Evolutionary conservation across 2,329 filamentous ascomycete species (phyloP).

Genomic region (Phoma sp.): DNA sequence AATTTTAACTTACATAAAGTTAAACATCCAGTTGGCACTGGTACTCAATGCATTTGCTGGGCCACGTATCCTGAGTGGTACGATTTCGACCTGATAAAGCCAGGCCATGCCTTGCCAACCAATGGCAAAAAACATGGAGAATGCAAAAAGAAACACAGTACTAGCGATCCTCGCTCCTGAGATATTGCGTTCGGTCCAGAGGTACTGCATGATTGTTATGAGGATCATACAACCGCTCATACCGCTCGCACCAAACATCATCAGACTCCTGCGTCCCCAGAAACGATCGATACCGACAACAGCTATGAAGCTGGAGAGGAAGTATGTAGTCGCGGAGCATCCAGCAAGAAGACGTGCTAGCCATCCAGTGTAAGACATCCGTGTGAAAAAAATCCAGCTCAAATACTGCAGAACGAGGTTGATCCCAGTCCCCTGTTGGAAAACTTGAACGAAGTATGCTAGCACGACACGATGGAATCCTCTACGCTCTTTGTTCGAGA

Average conservation of each 20-base stretch:
- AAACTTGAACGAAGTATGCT: conserved; percentile 51
- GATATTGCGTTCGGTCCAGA: conserved; percentile 28
- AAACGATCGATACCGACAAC: conserved; percentile 47
- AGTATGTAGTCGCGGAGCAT: conserved; percentile 48
- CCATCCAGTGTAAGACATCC: conserved; percentile 55
- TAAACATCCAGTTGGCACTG: conserved; percentile 84
- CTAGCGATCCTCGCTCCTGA: conserved; percentile 43
- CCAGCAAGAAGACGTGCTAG: conserved; percentile 50
- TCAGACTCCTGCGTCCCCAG: conserved; percentile 42
- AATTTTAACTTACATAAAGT: conserved; percentile 52
- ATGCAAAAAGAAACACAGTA: conserved; percentile 80
- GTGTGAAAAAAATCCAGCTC: conserved; percentile 58
- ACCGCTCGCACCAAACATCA: conserved; percentile 46
- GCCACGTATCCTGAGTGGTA: conserved; percentile 84
- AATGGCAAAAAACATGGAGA: conserved; percentile 87
- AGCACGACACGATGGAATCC: conserved; percentile 51
- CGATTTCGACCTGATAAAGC: conserved; percentile 73
- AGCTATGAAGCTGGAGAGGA: conserved; percentile 45
- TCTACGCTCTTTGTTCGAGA: conserved; percentile 45
- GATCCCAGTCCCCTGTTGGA: conserved; percentile 50
- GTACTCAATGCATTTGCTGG: conserved; percentile 86
- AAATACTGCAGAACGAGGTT: conserved; percentile 47
- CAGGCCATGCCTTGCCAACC: conserved; percentile 79
- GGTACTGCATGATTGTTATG: conserved; percentile 34
- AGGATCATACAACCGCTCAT: conserved; percentile 44